These are phyloP conservation scores for Cicer chorassanicum DNA, from an alignment of 306 rosid species.

Conservation along the genomic window DNA sequence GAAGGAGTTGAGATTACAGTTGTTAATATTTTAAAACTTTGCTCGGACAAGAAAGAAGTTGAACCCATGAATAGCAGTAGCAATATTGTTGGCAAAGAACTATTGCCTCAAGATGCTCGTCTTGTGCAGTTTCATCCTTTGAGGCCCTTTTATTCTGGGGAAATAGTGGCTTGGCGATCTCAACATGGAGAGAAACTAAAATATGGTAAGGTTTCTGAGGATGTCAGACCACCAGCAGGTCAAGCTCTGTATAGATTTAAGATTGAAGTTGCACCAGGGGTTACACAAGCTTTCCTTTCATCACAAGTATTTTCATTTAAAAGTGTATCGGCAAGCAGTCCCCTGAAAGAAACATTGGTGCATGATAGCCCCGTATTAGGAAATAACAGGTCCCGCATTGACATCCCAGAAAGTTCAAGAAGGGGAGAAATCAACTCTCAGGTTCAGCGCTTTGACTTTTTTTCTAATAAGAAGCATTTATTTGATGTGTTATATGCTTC, in stretches of 20 bases:
- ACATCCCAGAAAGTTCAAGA: slow-evolving; percentile 62
- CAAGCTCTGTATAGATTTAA: slow-evolving; percentile 88
- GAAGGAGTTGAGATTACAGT: slow-evolving; percentile 82
- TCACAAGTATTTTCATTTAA: slow-evolving; percentile 89
- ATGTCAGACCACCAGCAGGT: slow-evolving; percentile 89
- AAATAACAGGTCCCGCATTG: slow-evolving; percentile 42
- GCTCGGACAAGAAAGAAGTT: slow-evolving; percentile 79
- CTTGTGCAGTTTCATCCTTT: slow-evolving; percentile 94
- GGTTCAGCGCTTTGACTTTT: slow-evolving; percentile 56
- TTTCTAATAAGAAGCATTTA: not conserved
- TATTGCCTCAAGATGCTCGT: slow-evolving; percentile 86
- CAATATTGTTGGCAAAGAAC: slow-evolving; percentile 76
- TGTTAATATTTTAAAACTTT: slow-evolving; percentile 74
- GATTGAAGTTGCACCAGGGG: slow-evolving; percentile 74
- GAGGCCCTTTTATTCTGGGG: slow-evolving; percentile 93
- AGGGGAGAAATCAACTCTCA: slow-evolving; percentile 61
- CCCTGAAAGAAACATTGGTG: slow-evolving; percentile 49
- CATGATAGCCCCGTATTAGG: slow-evolving; percentile 48
- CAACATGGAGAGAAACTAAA: slow-evolving; percentile 90
- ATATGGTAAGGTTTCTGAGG: slow-evolving; percentile 84
- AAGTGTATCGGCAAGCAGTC: slow-evolving; percentile 65
- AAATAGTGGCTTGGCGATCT: slow-evolving; percentile 97
- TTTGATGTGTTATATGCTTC: not conserved
- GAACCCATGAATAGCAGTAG: slow-evolving; percentile 61
- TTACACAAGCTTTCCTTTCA: slow-evolving; percentile 69